These are phyloP conservation scores for Penicillium riverlandense DNA, from an alignment of 495 filamentous ascomycete species.

Conservation along the genomic window DNA sequence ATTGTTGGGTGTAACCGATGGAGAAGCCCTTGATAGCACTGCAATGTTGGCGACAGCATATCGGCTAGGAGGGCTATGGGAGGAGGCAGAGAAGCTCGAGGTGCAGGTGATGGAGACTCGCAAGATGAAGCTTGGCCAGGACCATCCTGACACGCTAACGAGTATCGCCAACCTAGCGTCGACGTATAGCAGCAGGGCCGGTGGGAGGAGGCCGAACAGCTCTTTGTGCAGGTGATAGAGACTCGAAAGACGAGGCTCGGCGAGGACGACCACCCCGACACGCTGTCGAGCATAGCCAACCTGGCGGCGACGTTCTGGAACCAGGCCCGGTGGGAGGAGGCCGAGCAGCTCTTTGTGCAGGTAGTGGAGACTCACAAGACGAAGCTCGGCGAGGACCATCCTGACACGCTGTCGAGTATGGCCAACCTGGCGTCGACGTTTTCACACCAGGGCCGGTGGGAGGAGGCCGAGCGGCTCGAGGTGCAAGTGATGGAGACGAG, in stretches of 20 bases:
- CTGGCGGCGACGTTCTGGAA: conserved; percentile 14
- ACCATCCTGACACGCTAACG: no score
- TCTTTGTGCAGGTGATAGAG: conserved; percentile 13
- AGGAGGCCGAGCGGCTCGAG: neutral
- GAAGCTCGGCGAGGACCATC: conserved; percentile 25
- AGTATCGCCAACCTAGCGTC: no score
- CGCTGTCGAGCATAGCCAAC: conserved; percentile 14
- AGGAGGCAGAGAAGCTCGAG: no score
- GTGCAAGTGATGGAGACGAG: neutral
- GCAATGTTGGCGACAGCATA: no score
- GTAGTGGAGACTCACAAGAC: conserved; percentile 9
- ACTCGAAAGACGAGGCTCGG: conserved; percentile 17
- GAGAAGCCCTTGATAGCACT: no score
- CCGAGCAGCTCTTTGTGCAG: conserved; percentile 11
- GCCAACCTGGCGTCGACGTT: conserved; percentile 2
- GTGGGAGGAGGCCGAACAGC: conserved; percentile 19
- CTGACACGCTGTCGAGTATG: conserved; percentile 9
- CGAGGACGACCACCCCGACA: conserved; percentile 27
- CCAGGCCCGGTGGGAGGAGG: conserved; percentile 19
- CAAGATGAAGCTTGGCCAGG: no score
- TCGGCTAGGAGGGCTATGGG: no score
- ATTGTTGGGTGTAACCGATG: no score
- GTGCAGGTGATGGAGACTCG: no score
- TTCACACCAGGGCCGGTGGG: neutral
- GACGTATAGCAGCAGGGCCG: conserved; percentile 3